Conservation (phyloP, 139 green algal genomes). For the Chlamydomonas sp. region DNA sequence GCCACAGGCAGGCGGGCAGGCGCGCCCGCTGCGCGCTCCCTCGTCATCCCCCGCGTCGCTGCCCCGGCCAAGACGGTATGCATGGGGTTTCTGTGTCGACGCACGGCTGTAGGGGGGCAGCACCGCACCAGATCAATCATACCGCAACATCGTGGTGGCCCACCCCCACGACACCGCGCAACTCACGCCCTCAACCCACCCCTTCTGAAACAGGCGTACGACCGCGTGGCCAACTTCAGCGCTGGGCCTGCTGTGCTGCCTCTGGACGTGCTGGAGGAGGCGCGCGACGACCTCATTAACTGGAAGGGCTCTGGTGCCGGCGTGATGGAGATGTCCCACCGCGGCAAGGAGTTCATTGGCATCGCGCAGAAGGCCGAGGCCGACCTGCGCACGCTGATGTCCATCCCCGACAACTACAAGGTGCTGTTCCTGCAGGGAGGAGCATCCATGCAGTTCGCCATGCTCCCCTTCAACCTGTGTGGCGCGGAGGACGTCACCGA, state of each 20-base stretch:
- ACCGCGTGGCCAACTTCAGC: slow-evolving; percentile 47
- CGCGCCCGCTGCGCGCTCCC: no score
- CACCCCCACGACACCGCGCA: neutral
- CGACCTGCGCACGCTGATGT: slow-evolving; percentile 84
- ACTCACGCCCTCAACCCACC: neutral
- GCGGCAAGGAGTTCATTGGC: slow-evolving; percentile 87
- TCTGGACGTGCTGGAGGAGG: slow-evolving; percentile 82
- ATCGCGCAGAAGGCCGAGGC: slow-evolving; percentile 86
- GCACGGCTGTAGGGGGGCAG: neutral
- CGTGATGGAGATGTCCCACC: slow-evolving; percentile 99
- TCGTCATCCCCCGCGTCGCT: no score
- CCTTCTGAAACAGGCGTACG: slow-evolving; percentile 9
- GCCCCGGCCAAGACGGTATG: no score
- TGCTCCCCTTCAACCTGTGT: slow-evolving; percentile 86
- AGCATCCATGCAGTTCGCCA: slow-evolving; percentile 88
- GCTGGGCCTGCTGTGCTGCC: slow-evolving; percentile 85
- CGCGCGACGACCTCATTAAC: slow-evolving; percentile 91
- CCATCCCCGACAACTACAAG: slow-evolving; percentile 94
- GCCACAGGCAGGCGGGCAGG: no score
- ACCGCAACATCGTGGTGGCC: neutral
- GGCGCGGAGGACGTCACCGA: slow-evolving; percentile 61
- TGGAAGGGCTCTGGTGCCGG: slow-evolving; percentile 81
- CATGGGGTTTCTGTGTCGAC: no score
- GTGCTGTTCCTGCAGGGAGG: slow-evolving; percentile 81
- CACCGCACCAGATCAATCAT: neutral